Conservation (phyloP, 805 yeast genomes). For the Yamadazyma nakazawae region DNA sequence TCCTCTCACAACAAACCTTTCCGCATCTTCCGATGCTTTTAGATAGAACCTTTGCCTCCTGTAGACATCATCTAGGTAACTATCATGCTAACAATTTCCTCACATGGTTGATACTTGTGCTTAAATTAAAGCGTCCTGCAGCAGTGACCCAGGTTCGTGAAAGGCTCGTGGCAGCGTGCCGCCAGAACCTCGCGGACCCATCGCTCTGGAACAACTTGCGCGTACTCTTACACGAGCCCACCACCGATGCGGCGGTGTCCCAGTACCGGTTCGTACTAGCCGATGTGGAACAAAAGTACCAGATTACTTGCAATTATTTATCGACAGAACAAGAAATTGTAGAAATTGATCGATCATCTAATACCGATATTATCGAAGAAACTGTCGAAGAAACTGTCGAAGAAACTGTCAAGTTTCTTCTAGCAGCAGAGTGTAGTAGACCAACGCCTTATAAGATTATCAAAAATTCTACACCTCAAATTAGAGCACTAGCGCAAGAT, state of each 20-base stretch:
- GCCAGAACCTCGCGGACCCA: constrained; percentile 17
- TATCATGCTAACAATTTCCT: constrained; percentile 35
- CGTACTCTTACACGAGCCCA: background rate
- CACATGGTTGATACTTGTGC: constrained; percentile 25
- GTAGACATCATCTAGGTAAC: constrained; percentile 36
- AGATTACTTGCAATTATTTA: background rate
- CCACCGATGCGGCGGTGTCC: constrained; percentile 2
- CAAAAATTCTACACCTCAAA: background rate
- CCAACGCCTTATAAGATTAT: background rate
- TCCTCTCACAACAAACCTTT: background rate
- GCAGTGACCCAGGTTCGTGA: background rate
- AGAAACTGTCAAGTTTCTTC: background rate
- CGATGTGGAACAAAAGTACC: constrained; percentile 6
- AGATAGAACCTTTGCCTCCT: constrained; percentile 23
- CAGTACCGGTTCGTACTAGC: constrained; percentile 10
- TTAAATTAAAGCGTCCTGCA: background rate
- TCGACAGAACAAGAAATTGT: background rate
- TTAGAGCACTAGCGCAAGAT: background rate
- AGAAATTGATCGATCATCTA: background rate
- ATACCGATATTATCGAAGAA: background rate
- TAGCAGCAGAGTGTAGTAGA: background rate
- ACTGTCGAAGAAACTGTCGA: background rate
- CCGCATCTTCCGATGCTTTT: background rate
- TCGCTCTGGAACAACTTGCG: constrained; percentile 23
- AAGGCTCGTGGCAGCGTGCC: constrained; percentile 13